A percentile compares a stretch with the other conserved stretches of the same genome.
phyloP scores from a whole-genome alignment of 2,329 filamentous ascomycete species.

The Pseudodiploospora longispora region DNA sequence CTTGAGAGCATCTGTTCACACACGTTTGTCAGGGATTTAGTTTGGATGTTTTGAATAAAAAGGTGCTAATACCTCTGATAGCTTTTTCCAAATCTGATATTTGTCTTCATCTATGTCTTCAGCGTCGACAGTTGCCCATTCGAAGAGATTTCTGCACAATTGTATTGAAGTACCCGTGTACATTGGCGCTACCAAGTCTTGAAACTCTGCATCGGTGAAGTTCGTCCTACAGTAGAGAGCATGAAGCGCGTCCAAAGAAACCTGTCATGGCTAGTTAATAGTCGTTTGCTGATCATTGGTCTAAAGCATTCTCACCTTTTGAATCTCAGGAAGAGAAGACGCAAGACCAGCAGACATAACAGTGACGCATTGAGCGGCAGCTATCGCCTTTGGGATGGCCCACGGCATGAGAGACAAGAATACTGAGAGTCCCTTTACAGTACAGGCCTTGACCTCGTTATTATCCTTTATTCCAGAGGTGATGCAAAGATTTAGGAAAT shows the following conservation, averaged over 20 bases:
- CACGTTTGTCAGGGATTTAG: background rate
- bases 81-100: conserved; percentile 86
- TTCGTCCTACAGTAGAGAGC: conserved; percentile 68
- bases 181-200: conserved; percentile 69
- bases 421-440: conserved; percentile 67
- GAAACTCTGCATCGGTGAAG: conserved; percentile 70
- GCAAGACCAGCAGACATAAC: conserved; percentile 65
- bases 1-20: conserved; percentile 68
- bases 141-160: conserved; percentile 65
- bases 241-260: conserved; percentile 75
- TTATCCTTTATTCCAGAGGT: conserved; percentile 56
- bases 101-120: conserved; percentile 84
- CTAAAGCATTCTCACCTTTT: conserved; percentile 46
- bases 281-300: too few species aligned
- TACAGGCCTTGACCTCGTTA: conserved; percentile 60
- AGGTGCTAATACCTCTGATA: conserved; percentile 64
- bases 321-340: conserved; percentile 60
- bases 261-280: conserved; percentile 37
- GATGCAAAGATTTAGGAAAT: conserved; percentile 67
- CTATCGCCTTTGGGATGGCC: conserved; percentile 77
- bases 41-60: background rate
- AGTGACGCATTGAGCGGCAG: conserved; percentile 60
- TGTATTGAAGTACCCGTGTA: conserved; percentile 64
- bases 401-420: conserved; percentile 76
- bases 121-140: conserved; percentile 72